phyloP scores from a whole-genome alignment of 1,284 basidiomycete genomes.

The Vanrija humicola region DNA sequence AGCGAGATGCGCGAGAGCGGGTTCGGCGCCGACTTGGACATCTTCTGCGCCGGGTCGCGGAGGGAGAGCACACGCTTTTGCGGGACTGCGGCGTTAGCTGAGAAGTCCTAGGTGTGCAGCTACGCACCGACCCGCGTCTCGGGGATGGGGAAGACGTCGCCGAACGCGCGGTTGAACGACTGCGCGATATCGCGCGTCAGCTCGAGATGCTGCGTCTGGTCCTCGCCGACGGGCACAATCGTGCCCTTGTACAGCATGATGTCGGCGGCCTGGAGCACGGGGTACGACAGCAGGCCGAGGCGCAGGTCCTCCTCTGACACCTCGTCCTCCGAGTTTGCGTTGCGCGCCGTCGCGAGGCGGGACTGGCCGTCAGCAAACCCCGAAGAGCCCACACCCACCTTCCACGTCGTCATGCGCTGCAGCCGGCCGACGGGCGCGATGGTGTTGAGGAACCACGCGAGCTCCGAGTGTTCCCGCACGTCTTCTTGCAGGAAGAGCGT shows the following conservation, averaged over 20 bases:
- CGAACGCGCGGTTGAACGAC: conserved; percentile 62
- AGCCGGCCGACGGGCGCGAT: conserved; percentile 77
- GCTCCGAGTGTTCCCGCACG: conserved; percentile 75
- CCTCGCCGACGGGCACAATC: conserved; percentile 91
- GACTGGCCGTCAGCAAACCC: conserved; percentile 6
- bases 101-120: background rate
- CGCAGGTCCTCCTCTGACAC: conserved; percentile 77
- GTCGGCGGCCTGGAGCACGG: conserved; percentile 89
- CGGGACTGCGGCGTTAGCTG: conserved; percentile 56
- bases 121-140: conserved; percentile 68
- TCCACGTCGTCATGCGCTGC: conserved; percentile 92
- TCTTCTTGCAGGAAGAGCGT: conserved; percentile 85
- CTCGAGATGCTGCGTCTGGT: conserved; percentile 91
- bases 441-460: conserved; percentile 89
- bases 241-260: conserved; percentile 86
- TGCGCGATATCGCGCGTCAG: conserved; percentile 79
- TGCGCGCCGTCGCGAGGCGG: conserved; percentile 48
- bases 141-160: conserved; percentile 67
- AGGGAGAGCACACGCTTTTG: conserved; percentile 73
- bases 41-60: conserved; percentile 78
- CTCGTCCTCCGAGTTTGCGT: conserved; percentile 68
- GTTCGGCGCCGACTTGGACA: conserved; percentile 90
- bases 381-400: no score
- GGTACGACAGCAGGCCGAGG: conserved; percentile 84
- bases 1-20: conserved; percentile 77